Percentiles rank a stretch among this genome's conserved stretches.
These are phyloP conservation scores for Erodium chrysanthum DNA, from an alignment of 441 rosid genomes.

Conservation along the genomic window DNA sequence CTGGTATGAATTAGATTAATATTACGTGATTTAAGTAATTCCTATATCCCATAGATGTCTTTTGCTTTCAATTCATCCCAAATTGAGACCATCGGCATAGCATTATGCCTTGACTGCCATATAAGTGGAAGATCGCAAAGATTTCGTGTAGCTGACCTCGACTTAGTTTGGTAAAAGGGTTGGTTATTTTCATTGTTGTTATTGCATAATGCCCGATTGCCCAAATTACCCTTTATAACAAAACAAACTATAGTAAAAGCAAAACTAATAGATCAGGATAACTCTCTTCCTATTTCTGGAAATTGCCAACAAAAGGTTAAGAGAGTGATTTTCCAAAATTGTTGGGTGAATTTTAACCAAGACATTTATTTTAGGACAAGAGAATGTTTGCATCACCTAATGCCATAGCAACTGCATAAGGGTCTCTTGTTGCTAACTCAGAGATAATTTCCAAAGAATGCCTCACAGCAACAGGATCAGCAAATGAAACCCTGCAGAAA, in stretches of 20 bases:
- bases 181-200: background rate
- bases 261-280: background rate
- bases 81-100: background rate
- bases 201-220: background rate
- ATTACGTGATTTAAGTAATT: background rate
- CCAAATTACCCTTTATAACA: background rate
- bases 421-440: conserved; percentile 81
- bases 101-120: background rate
- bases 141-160: background rate
- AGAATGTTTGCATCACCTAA: conserved; percentile 39
- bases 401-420: conserved; percentile 93
- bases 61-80: background rate
- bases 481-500: conserved; percentile 62
- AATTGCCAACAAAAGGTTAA: background rate
- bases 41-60: background rate
- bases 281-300: background rate
- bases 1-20: background rate
- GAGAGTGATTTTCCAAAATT: background rate
- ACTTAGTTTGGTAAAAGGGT: background rate
- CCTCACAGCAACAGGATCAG: conserved; percentile 98
- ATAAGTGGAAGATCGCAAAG: background rate
- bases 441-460: conserved; percentile 85
- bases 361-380: background rate
- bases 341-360: background rate
- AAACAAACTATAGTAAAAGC: background rate